phyloP scores from a whole-genome alignment of 2,329 filamentous ascomycete species.

The Dendryphion nanum region DNA sequence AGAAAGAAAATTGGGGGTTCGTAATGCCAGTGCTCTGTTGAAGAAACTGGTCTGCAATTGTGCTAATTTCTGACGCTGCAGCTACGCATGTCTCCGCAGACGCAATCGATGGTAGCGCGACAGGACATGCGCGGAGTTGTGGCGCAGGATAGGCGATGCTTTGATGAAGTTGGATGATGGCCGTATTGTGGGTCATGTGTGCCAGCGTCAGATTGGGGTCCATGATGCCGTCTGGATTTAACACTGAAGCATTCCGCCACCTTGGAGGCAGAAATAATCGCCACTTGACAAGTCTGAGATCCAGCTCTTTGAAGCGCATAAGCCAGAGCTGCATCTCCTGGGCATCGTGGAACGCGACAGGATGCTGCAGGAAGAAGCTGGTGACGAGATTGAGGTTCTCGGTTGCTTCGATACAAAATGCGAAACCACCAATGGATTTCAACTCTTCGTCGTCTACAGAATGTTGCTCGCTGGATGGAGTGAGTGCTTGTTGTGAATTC shows the following conservation, averaged over 20 bases:
- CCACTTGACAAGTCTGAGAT: slow-evolving; percentile 26
- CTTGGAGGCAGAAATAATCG: slow-evolving; percentile 5
- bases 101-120: slow-evolving; percentile 18
- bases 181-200: slow-evolving; percentile 30
- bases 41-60: slow-evolving; percentile 23
- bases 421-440: slow-evolving; percentile 27
- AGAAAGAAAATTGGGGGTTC: slow-evolving; percentile 34
- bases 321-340: slow-evolving; percentile 35
- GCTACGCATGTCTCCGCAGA: slow-evolving; percentile 24
- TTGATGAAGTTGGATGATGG: slow-evolving; percentile 25
- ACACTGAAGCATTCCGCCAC: slow-evolving; percentile 26
- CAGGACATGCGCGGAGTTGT: slow-evolving; percentile 22
- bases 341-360: slow-evolving; percentile 22
- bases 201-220: slow-evolving; percentile 27
- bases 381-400: slow-evolving; percentile 36
- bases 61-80: slow-evolving; percentile 21
- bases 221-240: slow-evolving; percentile 38
- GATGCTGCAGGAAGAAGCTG: slow-evolving; percentile 35
- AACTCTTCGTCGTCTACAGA: neutral
- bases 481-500: slow-evolving; percentile 10
- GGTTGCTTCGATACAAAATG: slow-evolving; percentile 31
- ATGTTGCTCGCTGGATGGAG: neutral
- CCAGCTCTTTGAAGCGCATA: slow-evolving; percentile 31
- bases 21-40: slow-evolving; percentile 22
- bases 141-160: slow-evolving; percentile 29